phyloP scores from a whole-genome alignment of 2,329 filamentous ascomycete genomes.

The Penicillium sp. region DNA sequence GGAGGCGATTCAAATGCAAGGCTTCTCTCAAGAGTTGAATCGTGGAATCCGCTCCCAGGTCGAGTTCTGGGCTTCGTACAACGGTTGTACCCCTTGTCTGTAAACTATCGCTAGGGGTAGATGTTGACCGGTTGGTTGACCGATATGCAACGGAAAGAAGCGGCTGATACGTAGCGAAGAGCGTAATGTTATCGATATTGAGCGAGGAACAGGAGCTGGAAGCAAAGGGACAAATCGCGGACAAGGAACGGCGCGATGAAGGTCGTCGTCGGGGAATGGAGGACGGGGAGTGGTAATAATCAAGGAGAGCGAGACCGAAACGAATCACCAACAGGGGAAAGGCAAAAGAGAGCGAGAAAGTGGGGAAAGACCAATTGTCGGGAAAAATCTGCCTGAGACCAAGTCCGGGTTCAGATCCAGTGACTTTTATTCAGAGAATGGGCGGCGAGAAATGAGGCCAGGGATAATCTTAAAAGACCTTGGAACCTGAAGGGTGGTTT shows the following conservation, averaged over 20 bases:
- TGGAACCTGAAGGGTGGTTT: constrained; percentile 7
- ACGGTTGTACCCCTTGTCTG: constrained; percentile 5
- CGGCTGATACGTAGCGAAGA: neutral
- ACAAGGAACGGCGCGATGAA: constrained; percentile 4
- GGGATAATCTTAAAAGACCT: constrained; percentile 2
- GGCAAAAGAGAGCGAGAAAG: constrained; percentile 1
- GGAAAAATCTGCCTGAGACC: constrained; percentile 7
- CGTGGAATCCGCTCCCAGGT: neutral
- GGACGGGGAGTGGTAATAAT: constrained; percentile 19
- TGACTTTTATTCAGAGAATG: neutral
- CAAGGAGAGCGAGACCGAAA: neutral
- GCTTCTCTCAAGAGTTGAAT: neutral
- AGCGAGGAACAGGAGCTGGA: neutral
- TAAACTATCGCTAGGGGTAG: neutral
- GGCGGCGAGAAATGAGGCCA: constrained; percentile 1
- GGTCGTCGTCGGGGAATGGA: constrained; percentile 14
- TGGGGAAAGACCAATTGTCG: neutral
- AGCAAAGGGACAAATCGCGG: constrained; percentile 9
- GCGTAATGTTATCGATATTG: neutral
- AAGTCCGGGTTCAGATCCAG: neutral
- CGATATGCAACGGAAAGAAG: neutral
- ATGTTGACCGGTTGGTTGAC: constrained; percentile 2
- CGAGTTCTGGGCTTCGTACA: constrained; percentile 9
- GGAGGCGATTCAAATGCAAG: neutral
- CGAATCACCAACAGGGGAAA: neutral